Evolutionary conservation across 257 asterid genomes (phyloP).

Genomic region (Cordia subcordata): DNA sequence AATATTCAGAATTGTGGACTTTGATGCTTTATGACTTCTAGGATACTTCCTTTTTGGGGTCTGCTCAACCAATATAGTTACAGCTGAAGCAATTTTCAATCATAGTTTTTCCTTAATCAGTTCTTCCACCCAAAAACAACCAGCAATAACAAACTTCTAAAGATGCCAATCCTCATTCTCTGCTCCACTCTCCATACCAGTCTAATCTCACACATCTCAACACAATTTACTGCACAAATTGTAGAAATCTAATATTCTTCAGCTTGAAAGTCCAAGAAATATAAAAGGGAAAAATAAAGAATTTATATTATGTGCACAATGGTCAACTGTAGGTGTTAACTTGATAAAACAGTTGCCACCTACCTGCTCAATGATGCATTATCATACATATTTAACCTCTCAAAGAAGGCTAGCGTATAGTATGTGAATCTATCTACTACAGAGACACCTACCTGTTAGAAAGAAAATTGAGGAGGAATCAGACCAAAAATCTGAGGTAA

Average conservation of each 20-base stretch:
- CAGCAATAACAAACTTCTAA: background rate
- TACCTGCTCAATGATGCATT: constrained; percentile 95
- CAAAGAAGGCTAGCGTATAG: constrained; percentile 95
- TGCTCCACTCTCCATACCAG: background rate
- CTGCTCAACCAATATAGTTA: too few species aligned
- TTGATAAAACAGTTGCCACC: background rate
- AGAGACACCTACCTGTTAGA: constrained; percentile 90
- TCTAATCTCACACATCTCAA: too few species aligned
- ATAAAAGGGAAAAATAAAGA: background rate
- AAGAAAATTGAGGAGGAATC: constrained; percentile 15
- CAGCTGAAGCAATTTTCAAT: background rate
- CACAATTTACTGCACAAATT: too few species aligned
- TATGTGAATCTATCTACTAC: constrained; percentile 94
- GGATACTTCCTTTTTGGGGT: too few species aligned
- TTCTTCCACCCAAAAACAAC: background rate
- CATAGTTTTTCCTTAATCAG: too few species aligned
- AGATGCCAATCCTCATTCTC: background rate
- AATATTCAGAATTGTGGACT: too few species aligned
- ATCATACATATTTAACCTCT: constrained; percentile 87
- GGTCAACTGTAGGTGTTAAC: background rate
- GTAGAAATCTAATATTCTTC: too few species aligned
- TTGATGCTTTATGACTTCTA: too few species aligned
- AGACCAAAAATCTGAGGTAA: constrained; percentile 1
- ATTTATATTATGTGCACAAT: background rate
- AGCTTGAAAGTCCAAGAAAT: too few species aligned